Percentiles rank a stretch among this genome's conserved stretches.
phyloP scores from a whole-genome alignment of 371 early-diverging fungal genomes.

The Hamiltosporidium tvaerminnensis region DNA sequence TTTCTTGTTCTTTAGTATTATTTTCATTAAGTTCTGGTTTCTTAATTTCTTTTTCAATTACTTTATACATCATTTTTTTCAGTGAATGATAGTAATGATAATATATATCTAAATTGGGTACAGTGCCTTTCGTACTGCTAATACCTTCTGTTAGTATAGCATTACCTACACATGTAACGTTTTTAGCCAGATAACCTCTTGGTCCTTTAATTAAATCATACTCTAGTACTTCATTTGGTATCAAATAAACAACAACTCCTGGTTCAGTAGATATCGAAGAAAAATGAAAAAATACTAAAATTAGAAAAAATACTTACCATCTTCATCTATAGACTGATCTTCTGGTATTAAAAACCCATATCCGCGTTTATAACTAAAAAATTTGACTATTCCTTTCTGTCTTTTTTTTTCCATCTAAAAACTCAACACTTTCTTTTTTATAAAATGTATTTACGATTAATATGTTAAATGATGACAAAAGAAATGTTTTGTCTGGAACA shows the following conservation, averaged over 20 bases:
- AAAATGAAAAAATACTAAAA: constrained; percentile 29
- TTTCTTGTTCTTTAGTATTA: neutral
- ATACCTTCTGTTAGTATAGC: neutral
- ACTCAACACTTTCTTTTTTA: too few relatives aligned
- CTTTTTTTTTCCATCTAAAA: constrained; percentile 4
- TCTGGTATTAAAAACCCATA: constrained; percentile 21
- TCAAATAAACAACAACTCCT: constrained; percentile 9
- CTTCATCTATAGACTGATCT: constrained; percentile 7
- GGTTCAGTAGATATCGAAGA: neutral
- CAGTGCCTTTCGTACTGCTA: neutral
- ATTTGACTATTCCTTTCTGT: constrained; percentile 18
- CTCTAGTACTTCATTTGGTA: constrained; percentile 1
- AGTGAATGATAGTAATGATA: constrained; percentile 10
- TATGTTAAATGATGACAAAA: too few relatives aligned
- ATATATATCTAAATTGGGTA: constrained; percentile 3
- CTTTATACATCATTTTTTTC: constrained; percentile 6
- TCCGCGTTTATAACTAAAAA: constrained; percentile 14
- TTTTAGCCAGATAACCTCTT: constrained; percentile 13
- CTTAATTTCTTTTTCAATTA: constrained; percentile 9
- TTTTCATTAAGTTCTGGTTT: constrained; percentile 2
- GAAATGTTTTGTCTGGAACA: too few relatives aligned
- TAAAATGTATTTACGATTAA: too few relatives aligned
- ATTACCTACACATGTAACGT: neutral
- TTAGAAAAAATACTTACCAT: too few relatives aligned
- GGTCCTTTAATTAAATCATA: constrained; percentile 16